Evolutionary conservation across 306 rosid genomes (phyloP).

Genomic region (Calophaca sinica): DNA sequence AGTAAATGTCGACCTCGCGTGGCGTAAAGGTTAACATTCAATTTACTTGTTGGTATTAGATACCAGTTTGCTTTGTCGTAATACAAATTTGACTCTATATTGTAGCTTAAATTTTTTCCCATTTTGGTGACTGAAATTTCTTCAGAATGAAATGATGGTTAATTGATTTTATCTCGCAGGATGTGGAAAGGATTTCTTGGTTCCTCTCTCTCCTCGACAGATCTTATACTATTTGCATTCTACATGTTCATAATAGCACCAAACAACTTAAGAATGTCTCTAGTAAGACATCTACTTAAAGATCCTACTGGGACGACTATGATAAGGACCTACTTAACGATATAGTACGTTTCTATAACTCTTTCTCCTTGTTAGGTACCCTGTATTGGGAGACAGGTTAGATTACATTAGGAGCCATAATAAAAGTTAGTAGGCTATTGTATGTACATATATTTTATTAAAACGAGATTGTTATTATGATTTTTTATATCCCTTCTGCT

Average conservation of each 20-base stretch:
- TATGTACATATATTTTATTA: slow-evolving; percentile 42
- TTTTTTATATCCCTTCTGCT: slow-evolving; percentile 36
- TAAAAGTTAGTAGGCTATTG: slow-evolving; percentile 41
- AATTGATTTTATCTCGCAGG: slow-evolving; percentile 60
- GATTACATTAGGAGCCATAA: slow-evolving; percentile 47
- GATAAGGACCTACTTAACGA: slow-evolving; percentile 83
- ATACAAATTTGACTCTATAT: slow-evolving; percentile 14
- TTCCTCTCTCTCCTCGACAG: slow-evolving; percentile 83
- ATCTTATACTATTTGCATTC: slow-evolving; percentile 76
- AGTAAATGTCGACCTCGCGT: not conserved
- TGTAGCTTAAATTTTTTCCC: not conserved
- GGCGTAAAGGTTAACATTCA: slow-evolving; percentile 5
- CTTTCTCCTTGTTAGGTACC: slow-evolving; percentile 29
- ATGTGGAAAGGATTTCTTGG: slow-evolving; percentile 99
- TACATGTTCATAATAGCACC: slow-evolving; percentile 95
- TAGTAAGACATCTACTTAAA: slow-evolving; percentile 82
- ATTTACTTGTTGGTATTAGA: not conserved
- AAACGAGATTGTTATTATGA: slow-evolving; percentile 32
- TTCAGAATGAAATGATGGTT: slow-evolving; percentile 24
- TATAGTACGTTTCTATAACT: slow-evolving; percentile 48
- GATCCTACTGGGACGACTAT: slow-evolving; percentile 92
- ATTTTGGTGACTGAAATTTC: slow-evolving; percentile 1
- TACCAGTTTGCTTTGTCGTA: slow-evolving; percentile 10
- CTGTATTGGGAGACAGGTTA: slow-evolving; percentile 48
- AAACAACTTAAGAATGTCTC: slow-evolving; percentile 83